Evolutionary conservation across 805 yeast species (phyloP), one percentile per base, ranked within the genome.

Genomic region (Dipodascus albidus): DNA sequence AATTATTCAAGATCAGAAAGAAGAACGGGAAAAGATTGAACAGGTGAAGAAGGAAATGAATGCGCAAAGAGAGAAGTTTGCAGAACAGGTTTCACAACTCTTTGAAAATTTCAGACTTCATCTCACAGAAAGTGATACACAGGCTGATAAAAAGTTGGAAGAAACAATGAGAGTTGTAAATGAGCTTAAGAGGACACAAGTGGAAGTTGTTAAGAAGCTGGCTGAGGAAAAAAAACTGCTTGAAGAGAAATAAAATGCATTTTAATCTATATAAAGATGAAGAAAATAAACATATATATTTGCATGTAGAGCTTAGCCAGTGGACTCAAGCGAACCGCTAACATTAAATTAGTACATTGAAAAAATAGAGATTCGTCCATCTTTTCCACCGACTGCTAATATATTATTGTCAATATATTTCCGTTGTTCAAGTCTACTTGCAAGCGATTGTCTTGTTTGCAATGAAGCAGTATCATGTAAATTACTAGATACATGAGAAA

Each of bases 321-420:
- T n/a, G n/a, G n/a, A n/a, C n/a, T 27, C 33, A 6, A 27, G 33
- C 6, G 9, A 27, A 6, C 11, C 6, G 6, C 33, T 27, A 27
- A 6, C 6, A 6, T 11, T 27, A 27, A 11, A 27, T 23, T 27
- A 55, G 31, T 31, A 23, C 22, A 62, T 52, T n/a, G 60, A 59
- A 61, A 72, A 76, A 9, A 77, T 63, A 11, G 69, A 70, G 1
- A 81, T 68, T 2, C 79, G 68, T 1, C 84, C 83, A 57, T 81
- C 83, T 50, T 76, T 78, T 49, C 76, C 80, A 0, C 80, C 85
- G 1, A 74, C 71, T 3, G 79, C 74, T 1, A 79, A 4, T n/a
- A 17, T 38, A 38, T 38, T 38, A 11, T 14, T 38, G n/a, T 38
- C 15, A 11, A 56, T 60, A 73, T 64, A 48, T 65, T 60, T 14